phyloP scores from a whole-genome alignment of 495 filamentous ascomycete genomes.

The Aspergillus ellipticus region DNA sequence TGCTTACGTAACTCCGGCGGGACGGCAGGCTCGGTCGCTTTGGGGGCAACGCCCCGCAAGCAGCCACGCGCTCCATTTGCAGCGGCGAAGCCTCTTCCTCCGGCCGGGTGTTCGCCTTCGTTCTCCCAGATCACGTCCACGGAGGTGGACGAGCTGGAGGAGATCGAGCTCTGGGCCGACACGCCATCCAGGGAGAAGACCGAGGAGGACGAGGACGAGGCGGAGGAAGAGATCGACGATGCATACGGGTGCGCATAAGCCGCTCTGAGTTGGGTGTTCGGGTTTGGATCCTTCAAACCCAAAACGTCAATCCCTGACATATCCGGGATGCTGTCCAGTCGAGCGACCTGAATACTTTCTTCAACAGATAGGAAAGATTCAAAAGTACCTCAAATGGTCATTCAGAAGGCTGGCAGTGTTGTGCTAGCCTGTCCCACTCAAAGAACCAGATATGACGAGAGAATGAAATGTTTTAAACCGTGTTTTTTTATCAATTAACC shows the following conservation, averaged over 20 bases:
- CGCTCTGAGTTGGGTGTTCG: constrained; percentile 33
- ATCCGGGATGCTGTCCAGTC: constrained; percentile 29
- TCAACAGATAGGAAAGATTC: constrained; percentile 13
- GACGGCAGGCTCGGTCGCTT: constrained; percentile 44
- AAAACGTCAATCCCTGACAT: constrained; percentile 50
- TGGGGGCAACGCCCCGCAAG: constrained; percentile 26
- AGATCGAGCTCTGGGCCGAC: constrained; percentile 55
- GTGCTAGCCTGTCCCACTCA: constrained; percentile 6
- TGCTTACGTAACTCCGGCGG: constrained; percentile 72
- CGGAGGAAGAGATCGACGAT: constrained; percentile 65
- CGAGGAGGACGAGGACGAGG: constrained; percentile 72
- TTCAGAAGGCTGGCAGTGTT: constrained; percentile 3
- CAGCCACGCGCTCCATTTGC: constrained; percentile 25
- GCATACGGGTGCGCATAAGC: constrained; percentile 56
- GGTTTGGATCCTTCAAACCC: constrained; percentile 45
- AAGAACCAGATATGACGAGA: constrained; percentile 16
- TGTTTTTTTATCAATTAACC: constrained; percentile 35
- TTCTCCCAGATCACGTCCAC: constrained; percentile 50
- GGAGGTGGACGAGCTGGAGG: constrained; percentile 43
- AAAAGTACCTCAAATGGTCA: constrained; percentile 11
- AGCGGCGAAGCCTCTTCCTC: constrained; percentile 23
- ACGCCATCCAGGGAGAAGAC: constrained; percentile 70
- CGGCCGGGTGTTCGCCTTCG: constrained; percentile 33
- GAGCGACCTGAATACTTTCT: constrained; percentile 16
- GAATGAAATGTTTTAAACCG: constrained; percentile 24